Conservation (phyloP, 2,329 filamentous ascomycete species). For the Epichloe gansuensis region DNA sequence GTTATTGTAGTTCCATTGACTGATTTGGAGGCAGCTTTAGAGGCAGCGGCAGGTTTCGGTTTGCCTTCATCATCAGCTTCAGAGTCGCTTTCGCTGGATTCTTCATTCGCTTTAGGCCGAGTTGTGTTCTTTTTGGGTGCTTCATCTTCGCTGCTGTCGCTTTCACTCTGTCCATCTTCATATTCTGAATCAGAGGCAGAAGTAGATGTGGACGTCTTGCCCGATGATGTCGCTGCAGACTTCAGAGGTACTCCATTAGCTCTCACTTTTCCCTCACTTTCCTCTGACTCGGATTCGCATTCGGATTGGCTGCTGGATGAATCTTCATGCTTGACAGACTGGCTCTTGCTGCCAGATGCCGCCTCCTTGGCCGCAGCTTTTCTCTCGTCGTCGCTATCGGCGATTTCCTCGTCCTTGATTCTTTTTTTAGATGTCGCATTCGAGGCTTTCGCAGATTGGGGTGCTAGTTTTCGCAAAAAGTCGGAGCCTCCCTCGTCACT, state of each 20-base stretch:
- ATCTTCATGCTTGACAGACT: conserved; percentile 7
- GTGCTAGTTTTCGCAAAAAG: conserved; percentile 21
- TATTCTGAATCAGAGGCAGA: conserved; percentile 14
- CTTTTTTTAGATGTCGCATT: conserved; percentile 13
- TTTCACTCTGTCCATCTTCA: background rate
- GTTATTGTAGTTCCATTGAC: conserved; percentile 10
- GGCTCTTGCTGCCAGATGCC: conserved; percentile 6
- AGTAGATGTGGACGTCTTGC: conserved; percentile 9
- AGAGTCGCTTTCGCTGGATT: conserved; percentile 14
- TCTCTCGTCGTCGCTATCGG: conserved; percentile 29
- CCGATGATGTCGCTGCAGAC: background rate
- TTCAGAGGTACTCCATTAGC: conserved; percentile 2
- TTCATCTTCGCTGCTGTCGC: conserved; percentile 8
- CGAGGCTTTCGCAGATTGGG: conserved; percentile 6
- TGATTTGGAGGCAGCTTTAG: conserved; percentile 7
- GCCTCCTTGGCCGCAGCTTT: conserved; percentile 15
- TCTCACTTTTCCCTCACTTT: conserved; percentile 9
- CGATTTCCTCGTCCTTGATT: conserved; percentile 26
- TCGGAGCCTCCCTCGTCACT: conserved; percentile 18
- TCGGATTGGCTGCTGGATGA: conserved; percentile 15
- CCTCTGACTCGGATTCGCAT: conserved; percentile 9
- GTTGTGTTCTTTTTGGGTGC: conserved; percentile 8
- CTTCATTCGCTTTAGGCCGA: background rate
- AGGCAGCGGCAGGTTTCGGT: conserved; percentile 8
- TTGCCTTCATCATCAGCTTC: background rate